Evolutionary conservation across 2,329 filamentous ascomycete genomes (phyloP).

Genomic region (Saccharata proteae): DNA sequence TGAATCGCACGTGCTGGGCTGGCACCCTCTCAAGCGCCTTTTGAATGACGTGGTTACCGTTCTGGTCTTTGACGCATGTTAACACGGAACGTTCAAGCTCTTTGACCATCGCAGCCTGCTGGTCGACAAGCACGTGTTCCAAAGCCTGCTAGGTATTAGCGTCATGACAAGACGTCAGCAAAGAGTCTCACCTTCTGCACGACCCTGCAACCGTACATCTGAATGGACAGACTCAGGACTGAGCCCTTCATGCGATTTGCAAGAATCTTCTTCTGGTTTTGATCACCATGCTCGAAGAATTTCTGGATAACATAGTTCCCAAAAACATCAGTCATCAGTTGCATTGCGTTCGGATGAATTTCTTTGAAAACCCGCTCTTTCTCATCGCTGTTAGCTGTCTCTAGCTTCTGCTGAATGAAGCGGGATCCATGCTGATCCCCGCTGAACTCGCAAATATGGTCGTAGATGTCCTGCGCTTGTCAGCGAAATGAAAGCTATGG

Average conservation of each 20-base stretch:
- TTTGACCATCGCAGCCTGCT: constrained; percentile 71
- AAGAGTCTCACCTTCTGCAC: constrained; percentile 65
- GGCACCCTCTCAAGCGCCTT: constrained; percentile 79
- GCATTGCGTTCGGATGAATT: constrained; percentile 70
- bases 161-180: not conserved
- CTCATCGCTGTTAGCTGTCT: constrained; percentile 88
- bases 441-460: constrained; percentile 83
- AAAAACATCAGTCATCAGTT: constrained; percentile 92
- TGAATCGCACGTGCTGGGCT: constrained; percentile 67
- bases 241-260: constrained; percentile 81
- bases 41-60: constrained; percentile 94
- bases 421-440: constrained; percentile 92
- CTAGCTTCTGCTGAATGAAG: constrained; percentile 88
- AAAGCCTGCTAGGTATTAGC: constrained; percentile 49
- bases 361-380: constrained; percentile 85
- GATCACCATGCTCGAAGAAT: constrained; percentile 90
- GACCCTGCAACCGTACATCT: constrained; percentile 90
- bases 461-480: constrained; percentile 58
- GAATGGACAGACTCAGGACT: constrained; percentile 64
- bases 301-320: constrained; percentile 99
- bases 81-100: constrained; percentile 70
- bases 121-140: constrained; percentile 81
- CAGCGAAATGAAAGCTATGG: not conserved
- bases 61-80: constrained; percentile 70
- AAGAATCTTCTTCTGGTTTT: constrained; percentile 79